Conservation (phyloP, 1,139 yeast genomes). For the Blastobotrys petasosporus region DNA sequence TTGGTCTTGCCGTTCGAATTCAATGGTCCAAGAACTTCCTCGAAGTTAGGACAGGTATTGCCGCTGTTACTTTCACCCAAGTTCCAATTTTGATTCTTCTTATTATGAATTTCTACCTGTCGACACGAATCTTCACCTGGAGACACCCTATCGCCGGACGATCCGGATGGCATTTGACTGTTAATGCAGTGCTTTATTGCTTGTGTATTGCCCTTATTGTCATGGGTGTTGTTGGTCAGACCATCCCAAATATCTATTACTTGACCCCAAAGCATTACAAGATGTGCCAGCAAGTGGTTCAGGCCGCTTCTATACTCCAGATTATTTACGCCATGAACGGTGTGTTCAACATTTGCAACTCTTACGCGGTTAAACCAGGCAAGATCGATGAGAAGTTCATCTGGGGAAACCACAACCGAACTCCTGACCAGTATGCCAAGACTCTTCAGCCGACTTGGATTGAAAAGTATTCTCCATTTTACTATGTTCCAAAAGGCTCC, state of each 20-base stretch:
- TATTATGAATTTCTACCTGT: conserved; percentile 47
- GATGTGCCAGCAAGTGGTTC: conserved; percentile 52
- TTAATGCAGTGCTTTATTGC: conserved; percentile 49
- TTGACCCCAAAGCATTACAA: conserved; percentile 42
- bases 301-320: conserved; percentile 54
- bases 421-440: conserved; percentile 24
- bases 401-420: conserved; percentile 23
- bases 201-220: conserved; percentile 54
- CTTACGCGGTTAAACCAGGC: conserved; percentile 56
- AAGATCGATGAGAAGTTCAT: conserved; percentile 36
- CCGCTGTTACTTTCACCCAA: conserved; percentile 54
- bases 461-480: conserved; percentile 51
- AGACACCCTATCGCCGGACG: conserved; percentile 75
- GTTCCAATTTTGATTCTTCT: conserved; percentile 39
- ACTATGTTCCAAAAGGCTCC: conserved; percentile 24
- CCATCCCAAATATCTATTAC: conserved; percentile 56
- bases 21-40: conserved; percentile 47
- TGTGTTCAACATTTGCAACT: conserved; percentile 42
- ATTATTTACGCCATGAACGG: conserved; percentile 54
- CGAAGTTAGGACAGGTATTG: conserved; percentile 47
- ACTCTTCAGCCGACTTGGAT: conserved; percentile 82
- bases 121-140: conserved; percentile 77
- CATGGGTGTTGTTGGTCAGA: conserved; percentile 64
- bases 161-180: conserved; percentile 46
- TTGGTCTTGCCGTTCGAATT: conserved; percentile 59